A percentile compares a stretch with the other conserved stretches of the same genome.
These are phyloP conservation scores for Microbotryum lychnidis-dioicae DNA, from an alignment of 1,284 basidiomycete genomes.

Conservation along the genomic window DNA sequence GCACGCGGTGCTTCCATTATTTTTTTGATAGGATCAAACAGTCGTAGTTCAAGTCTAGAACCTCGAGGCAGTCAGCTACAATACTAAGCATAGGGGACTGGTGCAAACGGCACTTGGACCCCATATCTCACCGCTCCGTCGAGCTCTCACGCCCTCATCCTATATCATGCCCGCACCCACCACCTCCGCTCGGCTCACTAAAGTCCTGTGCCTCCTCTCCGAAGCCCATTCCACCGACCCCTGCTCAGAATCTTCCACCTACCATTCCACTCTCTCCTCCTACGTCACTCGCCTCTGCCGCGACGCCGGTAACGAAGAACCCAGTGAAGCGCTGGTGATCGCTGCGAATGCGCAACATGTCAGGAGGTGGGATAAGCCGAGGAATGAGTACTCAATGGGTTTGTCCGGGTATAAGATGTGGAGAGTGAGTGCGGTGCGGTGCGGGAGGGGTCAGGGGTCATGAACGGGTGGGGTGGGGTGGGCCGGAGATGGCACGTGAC, in stretches of 20 bases:
- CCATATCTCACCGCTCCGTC: no score
- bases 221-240: conserved; percentile 6
- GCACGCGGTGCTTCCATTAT: no score
- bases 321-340: conserved; percentile 15
- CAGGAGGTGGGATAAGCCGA: conserved; percentile 15
- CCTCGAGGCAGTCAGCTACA: no score
- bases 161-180: background rate
- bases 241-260: background rate
- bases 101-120: no score
- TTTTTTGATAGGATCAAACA: no score
- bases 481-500: background rate
- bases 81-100: no score
- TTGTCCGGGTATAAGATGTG: conserved; percentile 22
- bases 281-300: conserved; percentile 1
- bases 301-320: background rate
- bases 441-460: no score
- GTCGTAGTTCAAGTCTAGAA: no score
- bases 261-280: conserved; percentile 11
- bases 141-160: no score
- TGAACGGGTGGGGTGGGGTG: no score
- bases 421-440: conserved; percentile 11
- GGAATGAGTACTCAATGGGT: conserved; percentile 4
- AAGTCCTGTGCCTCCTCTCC: conserved; percentile 4
- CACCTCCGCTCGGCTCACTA: conserved; percentile 5
- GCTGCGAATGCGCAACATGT: conserved; percentile 16